Base-by-base conservation (phyloP, 2,329 filamentous ascomycete genomes). In the Colletotrichum navitas region DNA sequence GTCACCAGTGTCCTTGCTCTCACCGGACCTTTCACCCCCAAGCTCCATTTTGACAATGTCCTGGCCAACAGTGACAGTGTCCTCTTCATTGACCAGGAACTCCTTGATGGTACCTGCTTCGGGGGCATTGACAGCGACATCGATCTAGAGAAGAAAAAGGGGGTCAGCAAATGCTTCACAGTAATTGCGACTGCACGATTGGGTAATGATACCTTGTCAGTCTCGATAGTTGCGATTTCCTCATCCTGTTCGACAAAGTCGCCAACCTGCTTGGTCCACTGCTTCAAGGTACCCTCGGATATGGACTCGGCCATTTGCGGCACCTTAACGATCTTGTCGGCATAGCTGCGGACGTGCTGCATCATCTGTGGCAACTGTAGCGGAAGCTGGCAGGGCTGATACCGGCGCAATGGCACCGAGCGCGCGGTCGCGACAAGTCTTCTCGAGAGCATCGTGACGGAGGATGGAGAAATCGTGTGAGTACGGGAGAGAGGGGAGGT, bases 291-390 rank as follows among this genome's bases (percentile, higher is more conserved):
- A 73, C 96, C 96, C 83, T 99, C 96, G 55, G 94, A 97, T 82
- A 99, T 98, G 61, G 96, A 98, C 84, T 99, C 96, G 74, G 96
- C 96, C 96, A 99, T 98, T 81, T 96, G 90, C 43, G 96, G 96
- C 76, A 98, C 96, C 85, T 98, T 95, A 82, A 99, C 91, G 74
- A 95, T 85, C 76, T 90, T 92, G 79, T 97, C 94, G 81, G 95
- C 95, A 79, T 91, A 91, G 75, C 78, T 86, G 75, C 89, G 88
- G 64, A 89, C 85, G 78, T 90, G 88, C 78, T 84, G 80, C 80
- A 88, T 85, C 79, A 88, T 84, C 43, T 83, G 74, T 12, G 87
- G 85, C 63, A 88, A 83, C 78, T 84, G 79, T 66, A 81, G 74
- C 55, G 73, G 76, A 64, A 77, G 76, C 70, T 69, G 66, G 34